These are phyloP conservation scores for Besnoitia besnoiti DNA, from an alignment of 169 alveolate species.

Conservation along the genomic window DNA sequence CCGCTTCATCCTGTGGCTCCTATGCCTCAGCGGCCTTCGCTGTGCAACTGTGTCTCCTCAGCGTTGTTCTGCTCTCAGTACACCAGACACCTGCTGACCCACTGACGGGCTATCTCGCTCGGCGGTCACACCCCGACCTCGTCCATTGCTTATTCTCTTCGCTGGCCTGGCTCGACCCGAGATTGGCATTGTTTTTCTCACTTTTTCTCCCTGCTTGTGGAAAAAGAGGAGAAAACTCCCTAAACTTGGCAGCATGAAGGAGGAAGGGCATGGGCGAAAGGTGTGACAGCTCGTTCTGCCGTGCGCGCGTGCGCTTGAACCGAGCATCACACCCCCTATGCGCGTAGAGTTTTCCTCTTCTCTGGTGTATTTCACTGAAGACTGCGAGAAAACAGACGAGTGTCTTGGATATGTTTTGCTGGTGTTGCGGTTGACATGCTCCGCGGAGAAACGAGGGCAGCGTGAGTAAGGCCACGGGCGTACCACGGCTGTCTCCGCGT, in stretches of 20 bases:
- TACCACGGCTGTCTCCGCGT: neutral
- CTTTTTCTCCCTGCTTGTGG: neutral
- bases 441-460: neutral
- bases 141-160: neutral
- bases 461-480: neutral
- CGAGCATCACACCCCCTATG: conserved; percentile 5
- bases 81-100: neutral
- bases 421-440: neutral
- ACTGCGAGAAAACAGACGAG: neutral
- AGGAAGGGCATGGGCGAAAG: neutral
- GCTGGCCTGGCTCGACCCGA: neutral
- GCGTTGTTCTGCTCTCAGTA: neutral
- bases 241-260: neutral
- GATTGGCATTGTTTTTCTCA: neutral
- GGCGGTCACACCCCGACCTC: neutral
- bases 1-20: neutral
- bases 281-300: conserved; percentile 4
- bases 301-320: neutral
- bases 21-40: neutral
- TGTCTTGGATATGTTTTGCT: neutral
- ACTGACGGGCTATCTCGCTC: neutral
- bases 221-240: neutral
- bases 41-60: neutral
- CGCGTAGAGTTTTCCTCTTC: too few species aligned
- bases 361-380: neutral